Evolutionary conservation across 2,329 filamentous ascomycete species (phyloP).

Genomic region (Tetracladium maxilliforme): DNA sequence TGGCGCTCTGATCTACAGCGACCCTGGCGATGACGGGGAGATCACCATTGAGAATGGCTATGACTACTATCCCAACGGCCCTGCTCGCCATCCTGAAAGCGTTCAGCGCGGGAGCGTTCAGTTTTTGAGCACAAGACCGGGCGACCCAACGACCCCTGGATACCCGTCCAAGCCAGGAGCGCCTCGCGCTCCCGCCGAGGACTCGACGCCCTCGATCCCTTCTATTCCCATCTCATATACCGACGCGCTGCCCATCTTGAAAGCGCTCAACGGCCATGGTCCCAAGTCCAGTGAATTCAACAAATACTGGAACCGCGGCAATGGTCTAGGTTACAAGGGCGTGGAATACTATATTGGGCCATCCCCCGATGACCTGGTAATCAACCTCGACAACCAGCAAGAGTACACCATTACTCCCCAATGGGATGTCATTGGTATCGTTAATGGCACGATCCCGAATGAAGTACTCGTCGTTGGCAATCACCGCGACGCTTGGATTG

Average conservation of each 20-base stretch:
- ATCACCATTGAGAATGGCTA: constrained; percentile 72
- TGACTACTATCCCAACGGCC: constrained; percentile 68
- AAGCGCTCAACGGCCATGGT: constrained; percentile 78
- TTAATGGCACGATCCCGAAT: constrained; percentile 78
- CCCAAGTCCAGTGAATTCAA: constrained; percentile 63
- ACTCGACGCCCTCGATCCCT: constrained; percentile 68
- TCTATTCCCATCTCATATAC: constrained; percentile 82
- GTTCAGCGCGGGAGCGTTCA: constrained; percentile 82
- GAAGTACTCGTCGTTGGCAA: constrained; percentile 88
- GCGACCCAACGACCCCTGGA: constrained; percentile 82
- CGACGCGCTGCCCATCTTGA: constrained; percentile 78
- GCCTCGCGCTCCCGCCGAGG: constrained; percentile 56
- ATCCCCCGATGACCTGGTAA: constrained; percentile 47
- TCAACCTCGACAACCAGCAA: constrained; percentile 68
- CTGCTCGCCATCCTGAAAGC: constrained; percentile 73
- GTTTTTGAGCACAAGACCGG: constrained; percentile 56
- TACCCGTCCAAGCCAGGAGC: constrained; percentile 87
- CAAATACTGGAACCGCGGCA: constrained; percentile 45
- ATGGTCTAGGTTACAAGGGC: constrained; percentile 49
- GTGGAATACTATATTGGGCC: constrained; percentile 59
- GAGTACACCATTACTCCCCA: constrained; percentile 68
- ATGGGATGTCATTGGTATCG: constrained; percentile 85
- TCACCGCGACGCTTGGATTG: constrained; percentile 81
- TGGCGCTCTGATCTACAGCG: constrained; percentile 71
- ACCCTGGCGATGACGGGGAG: constrained; percentile 78